Conservation (phyloP, 2,329 filamentous ascomycete genomes). For the Fusarium oxysporum region DNA sequence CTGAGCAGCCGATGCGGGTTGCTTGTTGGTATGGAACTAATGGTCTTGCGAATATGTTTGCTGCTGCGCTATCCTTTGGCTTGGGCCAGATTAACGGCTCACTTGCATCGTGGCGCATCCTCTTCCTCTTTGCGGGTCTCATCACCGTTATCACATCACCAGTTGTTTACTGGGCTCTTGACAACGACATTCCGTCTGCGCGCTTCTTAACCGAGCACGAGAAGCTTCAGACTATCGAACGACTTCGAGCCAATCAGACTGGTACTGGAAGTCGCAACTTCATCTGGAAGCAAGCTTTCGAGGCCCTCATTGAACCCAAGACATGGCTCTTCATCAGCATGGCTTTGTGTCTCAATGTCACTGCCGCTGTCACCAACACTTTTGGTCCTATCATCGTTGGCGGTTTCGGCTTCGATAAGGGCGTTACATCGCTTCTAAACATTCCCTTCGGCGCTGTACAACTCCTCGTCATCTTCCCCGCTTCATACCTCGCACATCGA, state of each 20-base stretch:
- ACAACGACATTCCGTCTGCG: constrained; percentile 67
- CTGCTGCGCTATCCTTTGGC: constrained; percentile 66
- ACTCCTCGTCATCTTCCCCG: constrained; percentile 67
- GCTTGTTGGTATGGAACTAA: constrained; percentile 76
- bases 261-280: constrained; percentile 78
- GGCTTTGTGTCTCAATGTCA: constrained; percentile 72
- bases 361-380: constrained; percentile 70
- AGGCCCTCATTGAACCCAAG: constrained; percentile 61
- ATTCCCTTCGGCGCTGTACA: constrained; percentile 76
- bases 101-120: constrained; percentile 56
- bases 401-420: constrained; percentile 70
- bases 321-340: constrained; percentile 71
- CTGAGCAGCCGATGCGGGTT: constrained; percentile 71
- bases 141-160: constrained; percentile 69
- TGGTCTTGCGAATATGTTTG: constrained; percentile 67
- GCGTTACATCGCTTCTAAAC: constrained; percentile 69
- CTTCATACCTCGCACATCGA: constrained; percentile 68
- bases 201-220: constrained; percentile 73
- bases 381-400: constrained; percentile 73
- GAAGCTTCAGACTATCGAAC: constrained; percentile 74
- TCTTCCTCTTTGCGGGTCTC: constrained; percentile 72
- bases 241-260: constrained; percentile 79
- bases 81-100: constrained; percentile 62
- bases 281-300: constrained; percentile 73
- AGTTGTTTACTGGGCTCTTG: constrained; percentile 69